phyloP scores from a whole-genome alignment of 2,329 filamentous ascomycete genomes.

The Pezicula radicicola region DNA sequence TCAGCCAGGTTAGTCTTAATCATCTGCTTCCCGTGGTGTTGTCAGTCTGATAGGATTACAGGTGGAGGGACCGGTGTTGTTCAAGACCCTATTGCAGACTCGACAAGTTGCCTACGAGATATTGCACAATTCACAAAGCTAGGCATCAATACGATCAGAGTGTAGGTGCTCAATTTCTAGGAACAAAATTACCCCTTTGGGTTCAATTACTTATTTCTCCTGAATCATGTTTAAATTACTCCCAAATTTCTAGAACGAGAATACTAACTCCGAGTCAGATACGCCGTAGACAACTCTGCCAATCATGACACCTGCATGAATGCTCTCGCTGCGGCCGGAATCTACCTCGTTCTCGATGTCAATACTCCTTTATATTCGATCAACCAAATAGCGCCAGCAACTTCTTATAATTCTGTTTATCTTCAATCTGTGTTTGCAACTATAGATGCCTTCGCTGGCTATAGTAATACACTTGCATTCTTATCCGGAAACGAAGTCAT shows the following conservation, averaged over 20 bases:
- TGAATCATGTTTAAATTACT: too few relatives aligned
- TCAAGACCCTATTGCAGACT: conserved; percentile 62
- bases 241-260: too few relatives aligned
- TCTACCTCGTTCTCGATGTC: conserved; percentile 71
- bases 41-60: too few relatives aligned
- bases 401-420: conserved; percentile 68
- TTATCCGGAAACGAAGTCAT: conserved; percentile 60
- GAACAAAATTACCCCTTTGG: too few relatives aligned
- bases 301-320: conserved; percentile 70
- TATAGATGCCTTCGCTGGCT: conserved; percentile 64
- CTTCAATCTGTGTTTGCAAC: conserved; percentile 70
- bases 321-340: conserved; percentile 54
- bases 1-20: conserved; percentile 42
- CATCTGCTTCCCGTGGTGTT: too few relatives aligned
- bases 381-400: conserved; percentile 56
- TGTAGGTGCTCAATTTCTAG: conserved; percentile 40
- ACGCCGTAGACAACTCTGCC: conserved; percentile 65
- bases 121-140: conserved; percentile 65
- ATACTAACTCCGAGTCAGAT: too few relatives aligned
- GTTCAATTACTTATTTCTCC: too few relatives aligned
- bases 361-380: conserved; percentile 72
- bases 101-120: conserved; percentile 58
- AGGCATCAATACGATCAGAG: conserved; percentile 69
- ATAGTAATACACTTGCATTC: conserved; percentile 65
- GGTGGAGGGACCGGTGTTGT: conserved; percentile 55